These are phyloP conservation scores for Moesziomyces globuligerus DNA, from an alignment of 1,284 basidiomycete genomes.

Conservation along the genomic window DNA sequence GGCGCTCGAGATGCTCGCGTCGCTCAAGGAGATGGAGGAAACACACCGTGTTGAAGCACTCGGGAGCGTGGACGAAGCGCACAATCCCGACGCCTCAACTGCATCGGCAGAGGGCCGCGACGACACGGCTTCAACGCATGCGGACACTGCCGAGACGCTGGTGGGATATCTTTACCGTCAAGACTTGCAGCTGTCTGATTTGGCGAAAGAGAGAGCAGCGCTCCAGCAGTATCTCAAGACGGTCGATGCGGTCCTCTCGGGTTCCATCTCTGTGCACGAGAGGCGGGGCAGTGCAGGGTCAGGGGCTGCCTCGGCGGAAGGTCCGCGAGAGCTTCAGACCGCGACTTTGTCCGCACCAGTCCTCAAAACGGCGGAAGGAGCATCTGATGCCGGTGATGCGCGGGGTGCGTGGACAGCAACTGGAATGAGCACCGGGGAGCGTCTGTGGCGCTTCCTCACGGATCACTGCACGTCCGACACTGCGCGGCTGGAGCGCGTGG, in stretches of 20 bases:
- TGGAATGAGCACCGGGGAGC: slow-evolving; percentile 2
- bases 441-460: slow-evolving; percentile 20
- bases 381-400: neutral
- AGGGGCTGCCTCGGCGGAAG: neutral
- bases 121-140: neutral
- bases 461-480: slow-evolving; percentile 20
- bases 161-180: slow-evolving; percentile 80
- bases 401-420: slow-evolving; percentile 1
- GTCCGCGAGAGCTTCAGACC: neutral
- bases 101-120: neutral
- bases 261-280: neutral
- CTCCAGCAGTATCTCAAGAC: slow-evolving; percentile 28
- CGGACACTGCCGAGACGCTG: neutral
- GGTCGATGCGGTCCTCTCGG: slow-evolving; percentile 25
- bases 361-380: neutral
- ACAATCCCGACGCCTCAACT: neutral
- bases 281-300: slow-evolving; percentile 7
- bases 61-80: slow-evolving; percentile 2
- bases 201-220: slow-evolving; percentile 72
- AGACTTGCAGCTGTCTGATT: slow-evolving; percentile 73
- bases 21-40: slow-evolving; percentile 73
- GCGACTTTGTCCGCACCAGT: neutral
- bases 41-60: slow-evolving; percentile 42
- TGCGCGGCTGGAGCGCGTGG: slow-evolving; percentile 12
- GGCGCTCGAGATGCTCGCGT: slow-evolving; percentile 79